Percentiles rank a stretch among this genome's conserved stretches.
Conservation (phyloP, 495 filamentous ascomycete genomes). For the Annulohypoxylon bovei region DNA sequence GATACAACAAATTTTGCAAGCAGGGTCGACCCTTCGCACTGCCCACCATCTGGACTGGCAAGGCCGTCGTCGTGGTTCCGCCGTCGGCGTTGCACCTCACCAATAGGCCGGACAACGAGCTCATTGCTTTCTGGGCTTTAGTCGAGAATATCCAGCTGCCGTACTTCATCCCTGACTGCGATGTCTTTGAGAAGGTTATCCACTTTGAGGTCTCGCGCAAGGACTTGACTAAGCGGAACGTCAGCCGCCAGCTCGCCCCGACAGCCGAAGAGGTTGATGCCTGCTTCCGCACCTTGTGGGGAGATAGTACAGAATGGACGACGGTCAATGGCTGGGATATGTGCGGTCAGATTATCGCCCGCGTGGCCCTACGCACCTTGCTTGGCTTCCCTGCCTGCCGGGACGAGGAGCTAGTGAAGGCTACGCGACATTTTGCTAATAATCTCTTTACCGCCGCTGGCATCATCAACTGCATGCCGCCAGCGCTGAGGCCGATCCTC, state of each 20-base stretch:
- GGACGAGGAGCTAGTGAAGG: background rate
- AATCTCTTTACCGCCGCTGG: background rate
- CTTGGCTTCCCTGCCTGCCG: background rate
- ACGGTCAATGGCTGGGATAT: slow-evolving; percentile 2
- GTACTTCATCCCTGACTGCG: background rate
- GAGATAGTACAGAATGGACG: background rate
- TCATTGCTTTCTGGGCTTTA: background rate
- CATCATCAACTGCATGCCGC: slow-evolving; percentile 4
- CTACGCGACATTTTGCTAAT: background rate
- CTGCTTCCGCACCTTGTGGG: background rate
- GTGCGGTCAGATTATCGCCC: background rate
- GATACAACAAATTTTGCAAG: background rate
- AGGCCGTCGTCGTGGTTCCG: background rate
- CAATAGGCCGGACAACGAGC: background rate
- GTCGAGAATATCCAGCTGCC: slow-evolving; percentile 5
- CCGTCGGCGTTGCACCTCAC: background rate
- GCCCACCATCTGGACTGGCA: background rate
- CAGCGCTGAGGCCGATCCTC: background rate
- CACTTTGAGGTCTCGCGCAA: background rate
- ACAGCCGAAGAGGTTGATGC: background rate
- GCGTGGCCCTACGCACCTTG: background rate
- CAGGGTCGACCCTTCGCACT: background rate
- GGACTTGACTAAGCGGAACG: background rate
- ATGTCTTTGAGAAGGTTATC: background rate
- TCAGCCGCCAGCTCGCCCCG: background rate